phyloP scores from a whole-genome alignment of 495 filamentous ascomycete species.

The Aspergillus olivimuriae region DNA sequence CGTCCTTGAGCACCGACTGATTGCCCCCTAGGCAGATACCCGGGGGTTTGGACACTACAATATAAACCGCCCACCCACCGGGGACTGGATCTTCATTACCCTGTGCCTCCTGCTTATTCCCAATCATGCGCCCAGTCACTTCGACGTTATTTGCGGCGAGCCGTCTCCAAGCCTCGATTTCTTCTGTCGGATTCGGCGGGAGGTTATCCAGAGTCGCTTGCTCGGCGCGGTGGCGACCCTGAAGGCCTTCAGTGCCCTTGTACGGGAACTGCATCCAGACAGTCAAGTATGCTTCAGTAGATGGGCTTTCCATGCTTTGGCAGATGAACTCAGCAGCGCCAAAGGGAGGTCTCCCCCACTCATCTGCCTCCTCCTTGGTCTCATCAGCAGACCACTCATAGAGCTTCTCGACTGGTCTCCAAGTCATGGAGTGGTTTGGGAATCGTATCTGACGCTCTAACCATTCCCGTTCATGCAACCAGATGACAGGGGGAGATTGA shows the following conservation, averaged over 20 bases:
- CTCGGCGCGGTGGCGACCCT: too few species aligned
- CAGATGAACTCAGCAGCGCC: neutral
- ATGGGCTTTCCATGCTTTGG: neutral
- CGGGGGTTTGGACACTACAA: neutral
- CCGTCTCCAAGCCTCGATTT: neutral
- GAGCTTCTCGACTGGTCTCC: neutral
- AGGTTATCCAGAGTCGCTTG: neutral
- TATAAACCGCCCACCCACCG: neutral
- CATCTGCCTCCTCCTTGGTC: neutral
- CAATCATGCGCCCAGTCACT: neutral
- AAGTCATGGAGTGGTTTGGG: too few species aligned
- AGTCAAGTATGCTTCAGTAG: neutral
- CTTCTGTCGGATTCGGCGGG: neutral
- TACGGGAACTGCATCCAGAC: neutral
- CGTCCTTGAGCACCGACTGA: too few species aligned
- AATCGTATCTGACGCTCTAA: too few species aligned
- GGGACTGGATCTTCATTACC: neutral
- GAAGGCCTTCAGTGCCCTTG: neutral
- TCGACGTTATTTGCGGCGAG: neutral
- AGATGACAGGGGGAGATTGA: too few species aligned
- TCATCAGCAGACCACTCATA: neutral
- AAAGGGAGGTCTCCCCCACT: neutral
- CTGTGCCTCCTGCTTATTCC: neutral
- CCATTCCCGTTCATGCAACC: too few species aligned
- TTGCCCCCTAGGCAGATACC: too few species aligned